Conservation (phyloP, 2,329 filamentous ascomycete genomes). For the Claviceps pazoutovae region DNA sequence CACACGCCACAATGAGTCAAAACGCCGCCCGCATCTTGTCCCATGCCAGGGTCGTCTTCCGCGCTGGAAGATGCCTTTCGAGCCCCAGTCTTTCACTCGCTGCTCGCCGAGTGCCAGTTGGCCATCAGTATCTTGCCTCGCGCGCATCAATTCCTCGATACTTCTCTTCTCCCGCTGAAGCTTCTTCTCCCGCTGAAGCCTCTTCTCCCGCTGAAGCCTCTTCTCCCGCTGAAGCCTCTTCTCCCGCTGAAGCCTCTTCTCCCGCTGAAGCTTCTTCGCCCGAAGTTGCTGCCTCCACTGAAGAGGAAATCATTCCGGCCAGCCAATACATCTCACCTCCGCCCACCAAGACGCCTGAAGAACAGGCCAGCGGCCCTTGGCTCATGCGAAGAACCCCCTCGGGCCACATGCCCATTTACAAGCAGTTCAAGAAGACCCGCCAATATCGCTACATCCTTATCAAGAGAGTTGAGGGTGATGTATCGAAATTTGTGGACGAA, state of each 20-base stretch:
- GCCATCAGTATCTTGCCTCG: conserved; percentile 6
- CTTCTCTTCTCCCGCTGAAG: not conserved
- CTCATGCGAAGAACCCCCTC: conserved; percentile 57
- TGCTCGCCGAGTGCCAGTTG: conserved; percentile 8
- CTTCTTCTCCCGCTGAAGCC: too few relatives aligned
- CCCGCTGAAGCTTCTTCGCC: conserved; percentile 9
- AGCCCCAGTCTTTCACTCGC: conserved; percentile 4
- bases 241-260: conserved; percentile 6
- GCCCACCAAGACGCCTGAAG: conserved; percentile 17
- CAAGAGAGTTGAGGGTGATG: conserved; percentile 67
- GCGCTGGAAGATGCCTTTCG: conserved; percentile 10
- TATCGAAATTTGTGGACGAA: conserved; percentile 47
- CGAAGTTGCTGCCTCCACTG: conserved; percentile 6
- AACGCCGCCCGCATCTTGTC: conserved; percentile 13
- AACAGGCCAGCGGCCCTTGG: conserved; percentile 37
- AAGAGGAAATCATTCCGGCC: not conserved
- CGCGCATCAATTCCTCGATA: conserved; percentile 9
- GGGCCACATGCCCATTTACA: conserved; percentile 65
- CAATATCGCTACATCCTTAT: conserved; percentile 49
- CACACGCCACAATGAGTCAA: conserved; percentile 14
- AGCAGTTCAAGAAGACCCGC: conserved; percentile 58
- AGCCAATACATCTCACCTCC: conserved; percentile 16
- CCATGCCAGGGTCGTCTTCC: conserved; percentile 11
- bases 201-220: too few relatives aligned
- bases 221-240: too few relatives aligned